Evolutionary conservation across 2,329 filamentous ascomycete species (phyloP), one percentile per base, ranked within the genome.

Genomic region (Cladosporium sp.): DNA sequence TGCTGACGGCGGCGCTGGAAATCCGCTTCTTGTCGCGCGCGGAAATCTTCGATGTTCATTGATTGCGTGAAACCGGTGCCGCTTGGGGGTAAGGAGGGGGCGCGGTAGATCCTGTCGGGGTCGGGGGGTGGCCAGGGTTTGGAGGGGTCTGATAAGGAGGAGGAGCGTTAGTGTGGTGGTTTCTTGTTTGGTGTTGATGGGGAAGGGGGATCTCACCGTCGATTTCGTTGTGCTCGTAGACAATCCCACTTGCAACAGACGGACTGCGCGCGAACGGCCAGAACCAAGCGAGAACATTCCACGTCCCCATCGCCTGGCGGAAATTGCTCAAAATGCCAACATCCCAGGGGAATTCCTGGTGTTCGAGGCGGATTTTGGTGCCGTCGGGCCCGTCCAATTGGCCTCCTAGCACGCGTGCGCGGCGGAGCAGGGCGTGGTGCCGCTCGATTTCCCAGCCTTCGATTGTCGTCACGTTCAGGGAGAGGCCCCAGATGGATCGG

Each of bases 281-380:
- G 51, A 89, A 70, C 88, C 88, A 93, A 6, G 77, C 64, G 0
- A 89, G 56, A 0, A 80, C 66, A 62, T 88, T 89, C 7, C 64
- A 57, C 0, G 80, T 84, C 3, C 87, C 86, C 85, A 93, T 91
- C 13, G 83, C 85, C 63, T 88, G 84, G 13, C 78, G 76, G 64
- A 92, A 76, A 66, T 95, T 95, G 30, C 72, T 66, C 71, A 82
- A 89, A 59, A 93, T 73, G 43, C 86, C 87, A 39, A 92, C 70
- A 61, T 95, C 88, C 68, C 90, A 93, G 0, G 88, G 89, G 59
- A 89, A 93, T 66, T 92, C 86, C 60, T 91, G 80, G 47, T 76
- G 79, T 51, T 79, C 73, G 38, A 87, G 77, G 9, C 73, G 69
- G 2, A 84, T 55, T 50, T 72, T 71, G 2, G 68, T 65, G 2